These are phyloP conservation scores for Buddleja alternifolia DNA, from an alignment of 257 asterid genomes.

Conservation along the genomic window DNA sequence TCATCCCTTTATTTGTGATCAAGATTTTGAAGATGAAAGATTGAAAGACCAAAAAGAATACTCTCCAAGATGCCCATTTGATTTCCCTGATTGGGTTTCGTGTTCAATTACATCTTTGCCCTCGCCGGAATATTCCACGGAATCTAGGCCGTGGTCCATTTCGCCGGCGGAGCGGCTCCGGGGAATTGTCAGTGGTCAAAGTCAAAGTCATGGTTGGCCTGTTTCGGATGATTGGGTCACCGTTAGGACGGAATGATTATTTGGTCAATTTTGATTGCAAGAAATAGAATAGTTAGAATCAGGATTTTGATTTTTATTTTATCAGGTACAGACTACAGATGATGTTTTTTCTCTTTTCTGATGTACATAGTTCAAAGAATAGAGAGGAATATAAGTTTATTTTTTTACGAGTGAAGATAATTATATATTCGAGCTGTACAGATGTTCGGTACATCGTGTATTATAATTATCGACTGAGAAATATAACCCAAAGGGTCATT, in stretches of 20 bases:
- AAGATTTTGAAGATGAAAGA: slow-evolving; percentile 8
- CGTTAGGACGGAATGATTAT: slow-evolving; percentile 42
- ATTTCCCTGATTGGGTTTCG: slow-evolving; percentile 42
- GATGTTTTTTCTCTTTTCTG: slow-evolving; percentile 19
- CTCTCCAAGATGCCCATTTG: slow-evolving; percentile 45
- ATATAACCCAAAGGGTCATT: no score
- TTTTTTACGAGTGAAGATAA: no score
- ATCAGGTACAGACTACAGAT: no score
- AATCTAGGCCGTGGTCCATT: slow-evolving; percentile 2
- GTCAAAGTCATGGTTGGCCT: slow-evolving; percentile 50
- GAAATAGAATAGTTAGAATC: slow-evolving; percentile 19
- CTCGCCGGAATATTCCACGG: slow-evolving; percentile 36
- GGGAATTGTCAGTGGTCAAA: slow-evolving; percentile 30
- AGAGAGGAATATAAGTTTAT: no score
- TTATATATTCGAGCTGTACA: no score
- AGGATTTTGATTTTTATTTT: no score
- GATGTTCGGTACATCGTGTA: no score
- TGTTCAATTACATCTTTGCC: slow-evolving; percentile 50
- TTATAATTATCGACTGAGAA: no score
- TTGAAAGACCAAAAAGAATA: not conserved
- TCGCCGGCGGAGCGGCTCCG: slow-evolving; percentile 52
- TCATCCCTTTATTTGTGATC: slow-evolving; percentile 39
- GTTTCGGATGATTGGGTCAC: slow-evolving; percentile 62
- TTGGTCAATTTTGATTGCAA: slow-evolving; percentile 24
- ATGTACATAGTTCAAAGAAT: no score